phyloP scores from a whole-genome alignment of 306 rosid species.

The Inga laurina region DNA sequence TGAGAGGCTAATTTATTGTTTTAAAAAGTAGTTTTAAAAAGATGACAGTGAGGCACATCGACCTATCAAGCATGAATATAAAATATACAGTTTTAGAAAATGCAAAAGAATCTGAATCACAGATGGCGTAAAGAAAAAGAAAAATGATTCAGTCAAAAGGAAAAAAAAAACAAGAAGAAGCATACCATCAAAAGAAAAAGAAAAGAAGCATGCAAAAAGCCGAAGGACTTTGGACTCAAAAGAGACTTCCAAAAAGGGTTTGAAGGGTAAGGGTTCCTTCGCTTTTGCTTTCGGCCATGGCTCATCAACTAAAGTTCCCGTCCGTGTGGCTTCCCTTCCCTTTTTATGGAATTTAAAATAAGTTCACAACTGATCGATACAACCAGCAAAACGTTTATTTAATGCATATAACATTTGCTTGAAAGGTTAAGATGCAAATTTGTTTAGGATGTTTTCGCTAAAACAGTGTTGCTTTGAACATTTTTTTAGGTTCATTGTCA shows the following conservation, averaged over 20 bases:
- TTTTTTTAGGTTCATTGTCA: no score
- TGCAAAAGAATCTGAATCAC: background rate
- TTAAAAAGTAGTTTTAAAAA: background rate
- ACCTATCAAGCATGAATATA: background rate
- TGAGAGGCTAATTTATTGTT: background rate
- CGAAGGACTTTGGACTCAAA: background rate
- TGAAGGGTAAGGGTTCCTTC: slow-evolving; percentile 18
- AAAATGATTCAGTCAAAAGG: background rate
- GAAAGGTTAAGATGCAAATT: no score
- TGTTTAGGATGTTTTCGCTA: no score
- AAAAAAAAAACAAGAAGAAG: no score
- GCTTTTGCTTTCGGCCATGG: slow-evolving; percentile 41
- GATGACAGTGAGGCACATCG: background rate
- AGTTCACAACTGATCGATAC: background rate
- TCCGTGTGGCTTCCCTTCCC: slow-evolving; percentile 8
- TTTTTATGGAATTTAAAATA: background rate
- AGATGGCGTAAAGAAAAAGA: slow-evolving; percentile 10
- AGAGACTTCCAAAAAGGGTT: background rate
- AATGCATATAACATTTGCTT: background rate
- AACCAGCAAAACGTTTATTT: slow-evolving; percentile 13
- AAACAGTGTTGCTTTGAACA: no score
- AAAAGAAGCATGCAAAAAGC: slow-evolving; percentile 18
- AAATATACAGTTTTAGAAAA: background rate
- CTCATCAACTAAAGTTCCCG: slow-evolving; percentile 35
- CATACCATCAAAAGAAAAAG: background rate